Base-by-base conservation (phyloP, 345 rosid genomes). In the Abelmoschus esculentus region DNA sequence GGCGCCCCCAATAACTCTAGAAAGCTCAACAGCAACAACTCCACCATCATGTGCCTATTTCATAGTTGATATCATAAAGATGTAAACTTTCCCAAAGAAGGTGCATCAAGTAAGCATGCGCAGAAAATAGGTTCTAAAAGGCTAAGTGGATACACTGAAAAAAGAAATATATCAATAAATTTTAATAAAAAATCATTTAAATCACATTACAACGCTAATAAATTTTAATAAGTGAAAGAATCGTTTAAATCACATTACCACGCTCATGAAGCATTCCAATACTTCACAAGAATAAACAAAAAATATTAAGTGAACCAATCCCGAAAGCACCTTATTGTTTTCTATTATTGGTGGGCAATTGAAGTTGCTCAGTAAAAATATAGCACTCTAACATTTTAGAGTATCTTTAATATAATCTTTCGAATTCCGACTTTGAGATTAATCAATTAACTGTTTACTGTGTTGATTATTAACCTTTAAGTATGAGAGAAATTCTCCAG, bases 31-130 rank as follows among this genome's bases (percentile, higher is more conserved):
- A 77, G 96, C 93, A 52, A 89, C 81, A 6, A 95, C 96, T 61
- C 99, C 98, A 66, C 99, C 99, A 89, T 95, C 99, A 80, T 95
- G 99, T 70, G 98, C 99, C 99, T 95, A 59, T 71, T 71, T 74
- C 76, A 46, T 63, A 59, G 46, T 71, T 74, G 77, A 46, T 63
- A 59, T 36, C 36, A 71, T 58, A 66, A 56, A 34, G 2, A 75
- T 63, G 61, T 71, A 50, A 53, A 54, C 62, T 72, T 58, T 31
- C 44, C 26, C 38, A 22, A 15, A 22, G 38, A 40, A 56, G 5
- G 36, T 58, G 13, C 29, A 40, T 44, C 67, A 5, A 19, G 67
- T 40, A 63, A 63, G 22, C 15, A 40, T 18, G 50, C 52, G 40
- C 10, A 19, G 31, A 11, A 63, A 40, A 63, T 40, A 61, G 17